Evolutionary conservation across 805 yeast genomes (phyloP).

Genomic region (Blastobotrys peoriensis): DNA sequence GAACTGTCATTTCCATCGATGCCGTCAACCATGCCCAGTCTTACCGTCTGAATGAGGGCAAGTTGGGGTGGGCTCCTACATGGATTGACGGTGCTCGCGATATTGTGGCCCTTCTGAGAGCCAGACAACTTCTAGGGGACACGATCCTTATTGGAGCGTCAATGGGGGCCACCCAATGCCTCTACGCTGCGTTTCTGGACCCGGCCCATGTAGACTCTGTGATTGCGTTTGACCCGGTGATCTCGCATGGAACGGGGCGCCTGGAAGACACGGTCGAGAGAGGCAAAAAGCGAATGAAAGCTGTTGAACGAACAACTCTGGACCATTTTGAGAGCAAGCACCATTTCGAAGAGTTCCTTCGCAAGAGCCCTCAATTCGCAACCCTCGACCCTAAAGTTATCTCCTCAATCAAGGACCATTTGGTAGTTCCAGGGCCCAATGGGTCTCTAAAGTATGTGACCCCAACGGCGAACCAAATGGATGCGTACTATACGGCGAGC

Average conservation of each 20-base stretch:
- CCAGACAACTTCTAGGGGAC: slow-evolving; percentile 22
- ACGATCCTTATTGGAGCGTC: slow-evolving; percentile 63
- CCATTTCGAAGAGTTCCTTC: slow-evolving; percentile 40
- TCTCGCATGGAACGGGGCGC: slow-evolving; percentile 14
- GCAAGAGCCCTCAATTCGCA: slow-evolving; percentile 36
- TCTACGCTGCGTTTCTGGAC: slow-evolving; percentile 44
- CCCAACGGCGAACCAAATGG: slow-evolving; percentile 40
- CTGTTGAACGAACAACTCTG: slow-evolving; percentile 28
- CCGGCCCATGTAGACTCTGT: slow-evolving; percentile 51
- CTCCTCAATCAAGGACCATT: slow-evolving; percentile 36
- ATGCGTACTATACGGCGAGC: slow-evolving; percentile 41
- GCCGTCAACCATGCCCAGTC: slow-evolving; percentile 67
- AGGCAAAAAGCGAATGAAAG: slow-evolving; percentile 24
- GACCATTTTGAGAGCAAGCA: slow-evolving; percentile 40
- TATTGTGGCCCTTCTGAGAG: slow-evolving; percentile 35
- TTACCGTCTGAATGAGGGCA: slow-evolving; percentile 46
- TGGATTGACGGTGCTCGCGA: slow-evolving; percentile 73
- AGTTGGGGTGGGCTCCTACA: slow-evolving; percentile 46
- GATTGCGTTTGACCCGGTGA: slow-evolving; percentile 57
- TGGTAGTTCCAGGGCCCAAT: slow-evolving; percentile 16
- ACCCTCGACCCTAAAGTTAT: slow-evolving; percentile 39
- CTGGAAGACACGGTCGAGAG: slow-evolving; percentile 7
- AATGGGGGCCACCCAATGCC: slow-evolving; percentile 57
- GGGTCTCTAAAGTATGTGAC: slow-evolving; percentile 38
- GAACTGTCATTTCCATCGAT: slow-evolving; percentile 39